These are phyloP conservation scores for Friedmanniomyces endolithicus DNA, from an alignment of 495 filamentous ascomycete species.

Conservation along the genomic window DNA sequence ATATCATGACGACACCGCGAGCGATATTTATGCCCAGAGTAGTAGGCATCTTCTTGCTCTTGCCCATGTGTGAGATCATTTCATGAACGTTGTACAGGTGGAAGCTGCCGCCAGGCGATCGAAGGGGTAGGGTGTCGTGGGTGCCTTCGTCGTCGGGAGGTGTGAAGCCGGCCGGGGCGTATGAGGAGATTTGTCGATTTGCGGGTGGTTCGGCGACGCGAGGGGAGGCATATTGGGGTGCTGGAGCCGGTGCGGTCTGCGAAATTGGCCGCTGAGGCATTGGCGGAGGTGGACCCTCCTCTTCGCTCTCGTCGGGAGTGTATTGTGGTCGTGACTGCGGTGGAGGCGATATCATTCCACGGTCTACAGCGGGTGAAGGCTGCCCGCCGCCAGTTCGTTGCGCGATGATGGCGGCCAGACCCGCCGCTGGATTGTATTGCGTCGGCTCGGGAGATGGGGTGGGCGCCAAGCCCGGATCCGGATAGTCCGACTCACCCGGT, in stretches of 20 bases:
- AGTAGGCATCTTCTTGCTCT: constrained; percentile 94
- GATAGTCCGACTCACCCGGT: constrained; percentile 20
- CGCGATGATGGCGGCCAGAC: constrained; percentile 60
- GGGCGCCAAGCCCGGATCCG: constrained; percentile 8
- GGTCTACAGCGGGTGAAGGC: constrained; percentile 22
- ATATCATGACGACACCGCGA: constrained; percentile 79
- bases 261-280: constrained; percentile 61
- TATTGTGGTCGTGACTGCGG: constrained; percentile 36
- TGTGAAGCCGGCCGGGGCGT: constrained; percentile 15
- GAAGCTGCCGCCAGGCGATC: constrained; percentile 51
- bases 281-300: constrained; percentile 47
- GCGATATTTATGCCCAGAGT: constrained; percentile 79
- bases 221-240: constrained; percentile 41
- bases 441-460: constrained; percentile 17
- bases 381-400: constrained; percentile 29
- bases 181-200: constrained; percentile 38
- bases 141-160: constrained; percentile 3
- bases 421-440: constrained; percentile 50
- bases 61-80: constrained; percentile 86
- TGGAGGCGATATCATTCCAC: constrained; percentile 30
- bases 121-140: constrained; percentile 10
- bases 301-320: constrained; percentile 50
- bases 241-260: constrained; percentile 37
- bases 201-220: constrained; percentile 38
- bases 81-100: constrained; percentile 94